Percentiles rank a stretch among this genome's conserved stretches.
phyloP scores from a whole-genome alignment of 163 green algal genomes.

The Scenedesmus sp. region DNA sequence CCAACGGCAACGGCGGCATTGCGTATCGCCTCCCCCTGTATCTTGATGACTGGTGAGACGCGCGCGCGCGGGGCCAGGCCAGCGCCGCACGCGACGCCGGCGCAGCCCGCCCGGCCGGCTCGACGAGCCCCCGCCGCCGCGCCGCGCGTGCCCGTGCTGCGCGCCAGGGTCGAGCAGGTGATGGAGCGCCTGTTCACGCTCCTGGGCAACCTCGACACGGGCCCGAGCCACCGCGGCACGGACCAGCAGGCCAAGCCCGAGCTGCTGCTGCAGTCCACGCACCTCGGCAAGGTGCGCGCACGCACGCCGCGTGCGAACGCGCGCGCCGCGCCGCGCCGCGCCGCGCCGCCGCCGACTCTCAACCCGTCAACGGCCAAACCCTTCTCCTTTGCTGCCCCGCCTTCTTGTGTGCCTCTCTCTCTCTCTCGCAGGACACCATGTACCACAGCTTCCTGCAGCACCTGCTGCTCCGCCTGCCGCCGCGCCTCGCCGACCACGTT shows the following conservation, averaged over 20 bases:
- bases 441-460: slow-evolving; percentile 46
- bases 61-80: too few species aligned
- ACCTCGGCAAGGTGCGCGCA: slow-evolving; percentile 36
- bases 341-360: too few species aligned
- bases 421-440: slow-evolving; percentile 39
- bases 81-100: too few species aligned
- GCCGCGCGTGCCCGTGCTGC: too few species aligned
- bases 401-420: too few species aligned
- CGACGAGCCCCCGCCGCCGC: too few species aligned
- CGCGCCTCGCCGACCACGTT: slow-evolving; percentile 32
- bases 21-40: slow-evolving; percentile 64
- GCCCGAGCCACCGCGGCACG: slow-evolving; percentile 36
- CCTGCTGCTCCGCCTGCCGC: slow-evolving; percentile 38
- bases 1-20: background rate
- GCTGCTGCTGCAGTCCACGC: slow-evolving; percentile 35
- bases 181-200: slow-evolving; percentile 75
- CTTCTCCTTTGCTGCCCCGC: too few species aligned
- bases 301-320: too few species aligned
- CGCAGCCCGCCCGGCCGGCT: too few species aligned
- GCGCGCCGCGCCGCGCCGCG: too few species aligned
- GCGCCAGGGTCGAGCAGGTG: slow-evolving; percentile 60
- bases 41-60: slow-evolving; percentile 81
- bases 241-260: slow-evolving; percentile 43
- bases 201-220: slow-evolving; percentile 73
- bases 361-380: too few species aligned